A percentile compares a stretch with the other conserved stretches of the same genome.
phyloP scores from a whole-genome alignment of 257 asterid species.

The Capsicum baccatum region DNA sequence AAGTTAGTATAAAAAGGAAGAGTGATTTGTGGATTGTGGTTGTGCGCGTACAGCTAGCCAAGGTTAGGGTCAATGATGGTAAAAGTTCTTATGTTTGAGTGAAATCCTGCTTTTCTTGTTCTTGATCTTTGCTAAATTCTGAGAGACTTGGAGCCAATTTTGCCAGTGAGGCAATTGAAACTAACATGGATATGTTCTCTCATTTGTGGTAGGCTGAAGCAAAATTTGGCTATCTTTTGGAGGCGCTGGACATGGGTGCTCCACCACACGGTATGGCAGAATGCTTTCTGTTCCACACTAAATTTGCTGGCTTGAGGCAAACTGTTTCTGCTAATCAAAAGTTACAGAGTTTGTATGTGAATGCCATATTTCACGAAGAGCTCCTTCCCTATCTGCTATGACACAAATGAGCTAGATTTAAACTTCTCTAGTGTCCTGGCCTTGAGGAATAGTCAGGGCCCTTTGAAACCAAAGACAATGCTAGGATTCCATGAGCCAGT shows the following conservation, averaged over 20 bases:
- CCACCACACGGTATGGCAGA: constrained; percentile 87
- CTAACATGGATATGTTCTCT: background rate
- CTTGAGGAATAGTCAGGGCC: background rate
- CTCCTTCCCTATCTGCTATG: constrained; percentile 18
- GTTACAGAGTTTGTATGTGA: background rate
- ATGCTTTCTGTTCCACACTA: background rate
- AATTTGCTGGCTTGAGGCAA: constrained; percentile 7
- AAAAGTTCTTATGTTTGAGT: background rate
- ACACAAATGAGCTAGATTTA: background rate
- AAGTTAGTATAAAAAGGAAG: constrained; percentile 7
- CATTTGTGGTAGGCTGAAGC: constrained; percentile 72
- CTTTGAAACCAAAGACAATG: background rate
- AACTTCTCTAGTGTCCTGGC: background rate
- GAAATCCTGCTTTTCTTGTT: constrained; percentile 4
- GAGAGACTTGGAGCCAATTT: background rate
- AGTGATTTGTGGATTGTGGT: constrained; percentile 12
- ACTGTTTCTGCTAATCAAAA: constrained; percentile 17
- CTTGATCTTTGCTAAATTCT: constrained; percentile 1
- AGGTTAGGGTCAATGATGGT: constrained; percentile 12
- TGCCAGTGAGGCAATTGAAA: background rate
- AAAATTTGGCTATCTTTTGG: constrained; percentile 93
- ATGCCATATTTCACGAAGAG: background rate
- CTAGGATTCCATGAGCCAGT: constrained; percentile 23
- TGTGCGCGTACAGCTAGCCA: background rate
- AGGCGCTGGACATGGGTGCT: constrained; percentile 99